Percentiles rank a stretch among this genome's conserved stretches.
Evolutionary conservation across 495 filamentous ascomycete species (phyloP).

Genomic region (Neurospora sp.): DNA sequence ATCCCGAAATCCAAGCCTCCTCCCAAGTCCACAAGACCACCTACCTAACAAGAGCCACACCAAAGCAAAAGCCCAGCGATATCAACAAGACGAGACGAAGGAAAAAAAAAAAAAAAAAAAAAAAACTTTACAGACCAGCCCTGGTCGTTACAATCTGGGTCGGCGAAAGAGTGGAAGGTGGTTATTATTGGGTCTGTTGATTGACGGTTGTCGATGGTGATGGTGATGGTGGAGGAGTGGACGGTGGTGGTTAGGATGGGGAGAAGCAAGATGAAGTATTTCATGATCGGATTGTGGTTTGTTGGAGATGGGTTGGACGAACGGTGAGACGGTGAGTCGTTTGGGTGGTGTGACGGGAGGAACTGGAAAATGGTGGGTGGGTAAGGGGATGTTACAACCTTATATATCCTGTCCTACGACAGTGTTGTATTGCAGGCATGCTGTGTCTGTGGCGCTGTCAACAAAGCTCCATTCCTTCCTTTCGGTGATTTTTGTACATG

Average conservation of each 20-base stretch:
- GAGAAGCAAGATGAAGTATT: neutral
- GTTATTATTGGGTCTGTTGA: neutral
- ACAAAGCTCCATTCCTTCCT: neutral
- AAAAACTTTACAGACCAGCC: neutral
- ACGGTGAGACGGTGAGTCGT: neutral
- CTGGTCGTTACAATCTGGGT: neutral
- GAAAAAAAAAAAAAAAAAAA: neutral
- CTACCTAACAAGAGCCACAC: too few species aligned
- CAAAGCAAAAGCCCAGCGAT: neutral
- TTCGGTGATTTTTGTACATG: neutral
- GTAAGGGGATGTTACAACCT: neutral
- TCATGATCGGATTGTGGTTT: neutral
- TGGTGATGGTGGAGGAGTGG: neutral
- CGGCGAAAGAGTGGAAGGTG: neutral
- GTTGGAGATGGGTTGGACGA: neutral
- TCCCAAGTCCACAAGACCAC: too few species aligned
- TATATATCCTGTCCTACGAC: neutral
- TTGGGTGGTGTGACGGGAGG: neutral
- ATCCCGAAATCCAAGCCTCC: too few species aligned
- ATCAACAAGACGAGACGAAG: neutral
- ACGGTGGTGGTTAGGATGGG: neutral
- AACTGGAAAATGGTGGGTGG: neutral
- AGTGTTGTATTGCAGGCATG: neutral
- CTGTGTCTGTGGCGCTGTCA: neutral
- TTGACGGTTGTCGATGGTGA: too few species aligned